Evolutionary conservation across 2,329 filamentous ascomycete genomes (phyloP).

Genomic region (Ambrosiella xylebori): DNA sequence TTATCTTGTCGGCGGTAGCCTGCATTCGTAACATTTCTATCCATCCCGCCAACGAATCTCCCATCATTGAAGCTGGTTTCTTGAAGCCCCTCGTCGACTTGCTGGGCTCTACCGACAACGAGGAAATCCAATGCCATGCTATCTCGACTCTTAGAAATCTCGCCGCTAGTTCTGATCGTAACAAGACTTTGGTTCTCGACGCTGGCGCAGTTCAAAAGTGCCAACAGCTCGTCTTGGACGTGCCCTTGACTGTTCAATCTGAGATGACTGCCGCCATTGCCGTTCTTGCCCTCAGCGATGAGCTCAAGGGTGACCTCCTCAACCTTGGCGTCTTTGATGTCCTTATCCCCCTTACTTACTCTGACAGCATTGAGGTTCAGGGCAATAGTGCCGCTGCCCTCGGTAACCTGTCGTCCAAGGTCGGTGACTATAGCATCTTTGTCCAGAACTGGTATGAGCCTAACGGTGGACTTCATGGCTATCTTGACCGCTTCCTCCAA

Average conservation of each 20-base stretch:
- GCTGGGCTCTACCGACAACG: slow-evolving; percentile 86
- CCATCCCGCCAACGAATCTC: slow-evolving; percentile 91
- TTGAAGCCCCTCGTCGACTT: slow-evolving; percentile 85
- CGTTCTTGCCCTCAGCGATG: slow-evolving; percentile 85
- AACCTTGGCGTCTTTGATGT: slow-evolving; percentile 92
- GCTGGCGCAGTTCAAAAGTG: slow-evolving; percentile 96
- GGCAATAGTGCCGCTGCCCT: slow-evolving; percentile 93
- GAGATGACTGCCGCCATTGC: slow-evolving; percentile 99
- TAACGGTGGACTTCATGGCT: slow-evolving; percentile 87
- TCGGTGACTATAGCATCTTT: slow-evolving; percentile 93
- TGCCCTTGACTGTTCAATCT: slow-evolving; percentile 86
- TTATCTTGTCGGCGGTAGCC: slow-evolving; percentile 90
- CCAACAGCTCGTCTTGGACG: slow-evolving; percentile 87
- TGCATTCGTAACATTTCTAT: slow-evolving; percentile 99
- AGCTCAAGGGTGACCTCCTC: slow-evolving; percentile 79
- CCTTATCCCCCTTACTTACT: slow-evolving; percentile 84
- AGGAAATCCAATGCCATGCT: slow-evolving; percentile 97
- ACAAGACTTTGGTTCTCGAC: slow-evolving; percentile 94
- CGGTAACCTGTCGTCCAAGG: slow-evolving; percentile 92
- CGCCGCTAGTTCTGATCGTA: slow-evolving; percentile 88
- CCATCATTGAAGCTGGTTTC: slow-evolving; percentile 96
- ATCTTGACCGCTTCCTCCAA: slow-evolving; percentile 78
- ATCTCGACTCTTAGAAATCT: slow-evolving; percentile 93
- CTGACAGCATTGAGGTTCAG: slow-evolving; percentile 91
- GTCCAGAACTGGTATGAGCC: slow-evolving; percentile 87